Base-by-base conservation (phyloP, 306 rosid genomes). In the Rosa multiflora region DNA sequence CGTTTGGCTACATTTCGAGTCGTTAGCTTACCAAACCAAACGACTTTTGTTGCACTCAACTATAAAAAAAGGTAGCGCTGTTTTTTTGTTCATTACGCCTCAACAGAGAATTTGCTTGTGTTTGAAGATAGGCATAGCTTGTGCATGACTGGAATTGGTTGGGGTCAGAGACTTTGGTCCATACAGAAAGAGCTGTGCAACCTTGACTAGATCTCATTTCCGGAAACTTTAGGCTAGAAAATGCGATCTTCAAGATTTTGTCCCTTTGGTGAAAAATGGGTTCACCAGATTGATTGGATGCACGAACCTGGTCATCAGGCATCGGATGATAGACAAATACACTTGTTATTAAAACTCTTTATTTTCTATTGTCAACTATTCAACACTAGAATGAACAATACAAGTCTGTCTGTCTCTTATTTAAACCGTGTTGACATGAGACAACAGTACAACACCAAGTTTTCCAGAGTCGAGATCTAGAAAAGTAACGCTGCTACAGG, bases 401-500 rank as follows among this genome's bases (percentile, higher is more conserved):
- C 20, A 46, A 13, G 23, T 42, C 56, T 51, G 9, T 29, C 59
- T 51, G 20, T 29, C 4, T 67, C 48, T 40, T 68, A 68, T 68
- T 68, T 43, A 68, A 10, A 68, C 51, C 11, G 1, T 3, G 39
- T 61, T 75, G 71, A 29, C 71, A 15, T 5, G 1, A 74, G 17
- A 43, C 62, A n/a, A 32, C 35, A 32, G 35, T 32, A 32, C 35
- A 32, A 67, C 52, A 17, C 35, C 72, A 44, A 39, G 56, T 15
- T 67, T 63, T 10, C 72, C n/a, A 64, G 72, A 70, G 62, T 69
- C 66, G 51, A 11, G 52, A 26, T 37, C 13, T 35, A 68, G 43
- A 85, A 42, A 63, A 76, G 75, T 56, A 74, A 72, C 74, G 75
- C 12, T n/a, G 75, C 87, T 85, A 92, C 85, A 92, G n/a, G 44